Base-by-base conservation (phyloP, 1,284 basidiomycete genomes). In the Tausonia pullulans region DNA sequence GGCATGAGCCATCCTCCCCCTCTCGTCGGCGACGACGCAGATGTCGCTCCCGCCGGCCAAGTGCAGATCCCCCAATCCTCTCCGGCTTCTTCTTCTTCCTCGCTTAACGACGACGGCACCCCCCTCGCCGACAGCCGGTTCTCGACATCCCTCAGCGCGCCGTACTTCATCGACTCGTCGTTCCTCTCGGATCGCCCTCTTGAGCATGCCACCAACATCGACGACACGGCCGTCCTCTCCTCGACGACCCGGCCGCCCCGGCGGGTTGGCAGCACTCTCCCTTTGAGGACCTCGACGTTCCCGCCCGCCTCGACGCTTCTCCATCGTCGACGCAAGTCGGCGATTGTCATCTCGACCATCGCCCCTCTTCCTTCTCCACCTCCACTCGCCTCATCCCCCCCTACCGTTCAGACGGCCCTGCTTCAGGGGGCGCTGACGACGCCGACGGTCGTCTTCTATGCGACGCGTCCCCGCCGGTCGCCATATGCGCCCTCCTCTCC, bases 401-500 rank as follows among this genome's bases (percentile, higher is more conserved):
- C 39, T 16, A 53, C 39, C 52, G 16, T 16, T 53, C 39, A 13
- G 39, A 13, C 9, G 1, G 52, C 11, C 8, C 7, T 8, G 9
- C 14, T 53, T 53, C 52, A 8, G 10, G 39, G 39, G 52, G 14
- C 14, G 8, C 52, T 13, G 9, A 53, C 52, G 6, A 60, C 43
- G 50, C 27, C 27, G 27, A 27, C 27, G 27, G 27, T 27, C 27
- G 27, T 27, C 27, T 60, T 60, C n/a, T 51, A 61, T 44, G 50
- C 51, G 3, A 53, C 50, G 9, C 60, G 60, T 27, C 50, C 60
- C 46, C 60, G 60, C 2, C 41, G 27, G 49, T 50, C 10, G 16
- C 49, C 51, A 13, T 61, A 41, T 43, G 66, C 68, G 10, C 63
- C 49, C n/a, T 54, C 60, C 14, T 65, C 62, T 13, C 54, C 58